Conservation (phyloP, 371 early-diverging fungal species). For the Coemansia sp. region DNA sequence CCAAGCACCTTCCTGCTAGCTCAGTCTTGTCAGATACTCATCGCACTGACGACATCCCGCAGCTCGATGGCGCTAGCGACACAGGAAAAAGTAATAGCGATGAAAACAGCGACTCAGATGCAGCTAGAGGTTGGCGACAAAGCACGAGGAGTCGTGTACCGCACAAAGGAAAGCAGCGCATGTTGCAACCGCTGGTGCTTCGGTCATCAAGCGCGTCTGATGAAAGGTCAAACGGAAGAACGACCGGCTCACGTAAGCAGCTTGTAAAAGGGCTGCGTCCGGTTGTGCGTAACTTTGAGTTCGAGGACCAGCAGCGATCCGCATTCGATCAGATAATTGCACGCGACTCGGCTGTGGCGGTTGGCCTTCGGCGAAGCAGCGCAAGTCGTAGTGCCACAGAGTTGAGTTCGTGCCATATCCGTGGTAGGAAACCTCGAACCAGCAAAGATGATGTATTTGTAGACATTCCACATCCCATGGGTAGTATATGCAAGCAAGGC, state of each 20-base stretch:
- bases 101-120: not conserved
- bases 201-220: slow-evolving; percentile 62
- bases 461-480: not conserved
- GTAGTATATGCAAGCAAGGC: not conserved
- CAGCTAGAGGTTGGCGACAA: not conserved
- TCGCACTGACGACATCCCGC: slow-evolving; percentile 52
- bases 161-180: not conserved
- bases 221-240: slow-evolving; percentile 59
- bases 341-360: not conserved
- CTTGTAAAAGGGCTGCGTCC: not conserved
- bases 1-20: too few species aligned
- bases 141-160: not conserved
- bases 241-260: not conserved
- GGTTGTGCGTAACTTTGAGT: not conserved
- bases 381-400: not conserved
- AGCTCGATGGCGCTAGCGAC: slow-evolving; percentile 59
- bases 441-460: not conserved
- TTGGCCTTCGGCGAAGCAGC: not conserved
- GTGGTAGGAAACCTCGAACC: not conserved
- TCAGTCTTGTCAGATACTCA: not conserved
- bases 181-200: slow-evolving; percentile 3
- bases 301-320: not conserved
- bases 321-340: not conserved
- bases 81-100: not conserved
- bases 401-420: not conserved